Evolutionary conservation across 345 rosid species (phyloP).

Genomic region (Bruguiera parviflora): DNA sequence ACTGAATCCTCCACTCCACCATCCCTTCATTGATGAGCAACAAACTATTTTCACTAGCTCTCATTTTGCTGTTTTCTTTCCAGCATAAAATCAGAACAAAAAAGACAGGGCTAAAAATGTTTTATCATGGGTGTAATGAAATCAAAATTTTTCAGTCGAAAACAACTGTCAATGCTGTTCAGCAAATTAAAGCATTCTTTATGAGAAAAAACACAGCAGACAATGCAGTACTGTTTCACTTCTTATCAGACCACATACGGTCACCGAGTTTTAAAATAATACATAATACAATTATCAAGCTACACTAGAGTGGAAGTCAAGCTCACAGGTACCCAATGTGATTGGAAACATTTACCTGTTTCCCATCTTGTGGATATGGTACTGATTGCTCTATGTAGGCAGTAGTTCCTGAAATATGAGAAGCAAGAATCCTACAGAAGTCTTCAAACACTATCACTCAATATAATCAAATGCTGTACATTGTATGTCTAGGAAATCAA

Average conservation of each 20-base stretch:
- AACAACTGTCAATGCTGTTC: no score
- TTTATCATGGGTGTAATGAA: neutral
- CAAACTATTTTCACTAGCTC: slow-evolving; percentile 10
- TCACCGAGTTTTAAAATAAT: no score
- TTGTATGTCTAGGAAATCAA: neutral
- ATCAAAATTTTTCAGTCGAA: neutral
- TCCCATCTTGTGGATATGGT: slow-evolving; percentile 82
- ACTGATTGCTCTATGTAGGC: slow-evolving; percentile 66
- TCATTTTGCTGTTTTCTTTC: neutral
- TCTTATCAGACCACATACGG: no score
- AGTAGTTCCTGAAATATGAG: slow-evolving; percentile 50
- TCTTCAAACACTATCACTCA: neutral
- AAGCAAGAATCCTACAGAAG: slow-evolving; percentile 5
- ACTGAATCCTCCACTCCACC: slow-evolving; percentile 93
- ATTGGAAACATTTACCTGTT: slow-evolving; percentile 43
- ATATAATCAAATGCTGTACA: neutral
- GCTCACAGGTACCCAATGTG: no score
- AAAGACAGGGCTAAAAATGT: neutral
- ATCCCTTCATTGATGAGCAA: slow-evolving; percentile 52
- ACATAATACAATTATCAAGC: no score
- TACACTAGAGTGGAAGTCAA: no score
- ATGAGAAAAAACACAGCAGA: no score
- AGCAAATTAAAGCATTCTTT: neutral
- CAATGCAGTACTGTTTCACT: no score
- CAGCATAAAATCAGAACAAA: slow-evolving; percentile 2